Base-by-base conservation (phyloP, 371 early-diverging fungal genomes). In the Mortierella sp. region DNA sequence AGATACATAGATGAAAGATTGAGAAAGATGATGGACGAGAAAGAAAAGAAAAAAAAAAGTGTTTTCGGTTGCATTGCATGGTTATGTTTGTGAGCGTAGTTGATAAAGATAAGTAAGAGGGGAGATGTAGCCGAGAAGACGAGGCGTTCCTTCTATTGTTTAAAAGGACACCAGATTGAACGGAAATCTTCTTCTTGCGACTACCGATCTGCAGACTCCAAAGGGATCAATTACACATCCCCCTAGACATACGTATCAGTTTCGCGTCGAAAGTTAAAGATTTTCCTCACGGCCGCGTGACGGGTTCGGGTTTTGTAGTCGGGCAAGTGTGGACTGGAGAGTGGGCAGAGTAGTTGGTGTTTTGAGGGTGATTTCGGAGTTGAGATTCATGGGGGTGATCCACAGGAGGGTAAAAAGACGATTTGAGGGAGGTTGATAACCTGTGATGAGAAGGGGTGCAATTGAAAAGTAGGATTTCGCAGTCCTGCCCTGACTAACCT, bases 111-210 rank as follows among this genome's bases (percentile, higher is more conserved):
- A 63, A 35, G 27, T 24, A 27, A 56, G 56, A 24, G 41, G 21
- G 51, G 51, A 41, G 68, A 68, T 68, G 38, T 68, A 38, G 68
- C 68, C 68, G 43, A 68, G 38, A 68, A 68, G 68, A 68, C 68
- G 68, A 68, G 68, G 68, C 38, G 68, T 68, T 68, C 43, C 68
- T 38, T 41, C 68, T 24, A 68, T 68, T 38, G 38, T 63, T 29
- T 63, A 41, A 41, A 68, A 38, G 68, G 43, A 41, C 68, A 68
- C 68, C 68, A 68, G 68, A 68, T 68, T 21, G 68, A 18, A 68
- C 43, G 68, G 68, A 68, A 38, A 24, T 68, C 63, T 63, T 68
- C 35, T 41, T 68, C 68, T 68, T 68, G 68, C 68, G 68, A 35
- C 21, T 68, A 35, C 68, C 68, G 68, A 41, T 38, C 68, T 38